Evolutionary conservation across 768 basidiomycete genomes (phyloP), one percentile per base, ranked within the genome.

Genomic region (Sporobolomyces pararoseus): DNA sequence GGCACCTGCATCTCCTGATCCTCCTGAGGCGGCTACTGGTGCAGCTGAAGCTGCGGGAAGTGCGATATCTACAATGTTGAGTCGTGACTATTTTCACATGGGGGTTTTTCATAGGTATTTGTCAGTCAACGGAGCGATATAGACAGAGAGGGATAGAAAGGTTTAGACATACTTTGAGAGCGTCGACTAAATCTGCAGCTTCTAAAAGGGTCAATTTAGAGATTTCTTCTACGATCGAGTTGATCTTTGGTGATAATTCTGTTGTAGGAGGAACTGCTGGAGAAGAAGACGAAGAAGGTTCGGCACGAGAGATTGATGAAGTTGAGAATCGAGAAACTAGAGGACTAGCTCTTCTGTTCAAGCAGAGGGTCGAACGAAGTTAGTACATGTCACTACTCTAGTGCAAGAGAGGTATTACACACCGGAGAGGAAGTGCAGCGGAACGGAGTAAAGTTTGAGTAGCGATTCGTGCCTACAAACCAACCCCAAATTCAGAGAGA

Each of bases 11-110:
- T n/a, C n/a, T n/a, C n/a, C n/a, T n/a, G n/a, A n/a, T n/a, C n/a
- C n/a, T n/a, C n/a, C n/a, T n/a, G 86, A 81, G 4, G 86, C 82
- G 17, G 78, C 76, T 25, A 77, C 78, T 17, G 80, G 76, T 0
- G 79, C 77, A 19, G 79, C 77, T 0, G 89, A 81, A 17, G 90
- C 86, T 39, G 89, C 83, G 53, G 93, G 91, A 84, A 96, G 85
- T 23, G 92, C 91, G 77, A 98, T 90, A 83, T 98, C 95, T 81
- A 94, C 90, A 72, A 99, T 99, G 79, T 97, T 98, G 68, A 99
- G 80, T 69, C 89, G 88, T 58, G 90, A 84, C 95, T 97, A 66
- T n/a, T 29, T 2, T 14, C 23, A 37, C 0, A 34, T 35, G 10
- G 49, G n/a, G 17, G 25, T 47, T 34, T 27, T n/a, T n/a, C n/a